Percentiles rank a stretch among this genome's conserved stretches.
phyloP scores from a whole-genome alignment of 495 filamentous ascomycete genomes.

The Thermothielavioides terrestris region DNA sequence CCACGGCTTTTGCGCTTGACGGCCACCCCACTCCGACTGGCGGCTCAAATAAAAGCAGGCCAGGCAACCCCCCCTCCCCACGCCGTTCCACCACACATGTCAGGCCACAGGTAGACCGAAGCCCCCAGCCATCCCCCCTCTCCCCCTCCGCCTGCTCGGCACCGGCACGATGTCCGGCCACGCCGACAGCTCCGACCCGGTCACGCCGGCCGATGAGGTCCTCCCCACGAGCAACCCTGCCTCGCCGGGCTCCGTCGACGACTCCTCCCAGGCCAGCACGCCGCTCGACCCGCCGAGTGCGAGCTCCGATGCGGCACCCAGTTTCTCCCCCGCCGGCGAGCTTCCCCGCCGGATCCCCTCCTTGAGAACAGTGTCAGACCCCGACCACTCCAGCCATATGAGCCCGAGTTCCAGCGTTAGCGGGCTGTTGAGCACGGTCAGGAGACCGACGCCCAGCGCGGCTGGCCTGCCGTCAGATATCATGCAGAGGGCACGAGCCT shows the following conservation, averaged over 20 bases:
- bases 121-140: background rate
- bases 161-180: conserved; percentile 26
- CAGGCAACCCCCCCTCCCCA: background rate
- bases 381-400: conserved; percentile 46
- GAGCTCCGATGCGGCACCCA: conserved; percentile 19
- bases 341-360: conserved; percentile 43
- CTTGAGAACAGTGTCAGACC: conserved; percentile 48
- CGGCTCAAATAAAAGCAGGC: background rate
- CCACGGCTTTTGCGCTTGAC: no score
- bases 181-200: conserved; percentile 25
- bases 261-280: conserved; percentile 39
- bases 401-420: conserved; percentile 69
- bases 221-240: conserved; percentile 26
- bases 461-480: conserved; percentile 67
- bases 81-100: conserved; percentile 2
- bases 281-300: conserved; percentile 37
- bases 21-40: background rate
- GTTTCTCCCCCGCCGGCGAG: conserved; percentile 16
- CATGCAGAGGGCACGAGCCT: conserved; percentile 66
- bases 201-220: conserved; percentile 32
- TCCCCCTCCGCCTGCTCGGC: background rate
- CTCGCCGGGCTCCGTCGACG: conserved; percentile 34
- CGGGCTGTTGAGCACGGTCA: conserved; percentile 63
- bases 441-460: conserved; percentile 29
- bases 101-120: conserved; percentile 1